phyloP scores from a whole-genome alignment of 495 filamentous ascomycete genomes.

The Penicillium alfredii region DNA sequence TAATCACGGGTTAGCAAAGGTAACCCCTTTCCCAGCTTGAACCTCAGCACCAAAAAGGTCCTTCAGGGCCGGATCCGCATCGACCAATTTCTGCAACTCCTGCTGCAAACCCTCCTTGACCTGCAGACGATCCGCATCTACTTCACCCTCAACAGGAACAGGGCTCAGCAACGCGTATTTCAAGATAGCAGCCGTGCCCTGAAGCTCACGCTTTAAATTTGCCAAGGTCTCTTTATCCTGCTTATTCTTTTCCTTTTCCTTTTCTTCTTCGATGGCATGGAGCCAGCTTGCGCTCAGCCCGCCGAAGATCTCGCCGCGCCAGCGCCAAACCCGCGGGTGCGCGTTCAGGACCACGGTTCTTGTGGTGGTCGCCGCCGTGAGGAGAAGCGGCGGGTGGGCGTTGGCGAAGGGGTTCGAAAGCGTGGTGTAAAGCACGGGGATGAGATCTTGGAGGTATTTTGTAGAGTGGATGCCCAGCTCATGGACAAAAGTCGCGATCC shows the following conservation, averaged over 20 bases:
- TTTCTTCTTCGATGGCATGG: conserved; percentile 43
- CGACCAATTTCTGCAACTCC: conserved; percentile 32
- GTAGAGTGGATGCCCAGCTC: conserved; percentile 63
- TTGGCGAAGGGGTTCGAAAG: conserved; percentile 66
- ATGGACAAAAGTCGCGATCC: conserved; percentile 46
- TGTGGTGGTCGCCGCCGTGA: conserved; percentile 46
- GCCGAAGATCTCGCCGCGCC: conserved; percentile 64
- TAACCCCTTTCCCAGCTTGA: too few species aligned
- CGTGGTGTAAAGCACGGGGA: conserved; percentile 61
- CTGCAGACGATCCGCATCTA: conserved; percentile 16
- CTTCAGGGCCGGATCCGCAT: conserved; percentile 31
- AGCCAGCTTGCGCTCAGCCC: conserved; percentile 63
- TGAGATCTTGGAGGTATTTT: conserved; percentile 67
- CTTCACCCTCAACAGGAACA: conserved; percentile 3
- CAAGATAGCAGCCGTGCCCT: conserved; percentile 30
- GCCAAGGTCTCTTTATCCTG: too few species aligned
- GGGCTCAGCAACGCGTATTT: conserved; percentile 34
- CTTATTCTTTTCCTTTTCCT: conserved; percentile 10
- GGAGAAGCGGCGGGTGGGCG: conserved; percentile 49
- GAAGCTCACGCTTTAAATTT: conserved; percentile 48
- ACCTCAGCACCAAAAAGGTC: conserved; percentile 22
- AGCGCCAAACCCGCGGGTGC: conserved; percentile 65
- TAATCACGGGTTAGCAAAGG: too few species aligned
- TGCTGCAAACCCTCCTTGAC: conserved; percentile 22
- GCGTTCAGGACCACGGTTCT: conserved; percentile 56